Base-by-base conservation (phyloP, 352 stramenopile species). In the Phytopythium aichiense region DNA sequence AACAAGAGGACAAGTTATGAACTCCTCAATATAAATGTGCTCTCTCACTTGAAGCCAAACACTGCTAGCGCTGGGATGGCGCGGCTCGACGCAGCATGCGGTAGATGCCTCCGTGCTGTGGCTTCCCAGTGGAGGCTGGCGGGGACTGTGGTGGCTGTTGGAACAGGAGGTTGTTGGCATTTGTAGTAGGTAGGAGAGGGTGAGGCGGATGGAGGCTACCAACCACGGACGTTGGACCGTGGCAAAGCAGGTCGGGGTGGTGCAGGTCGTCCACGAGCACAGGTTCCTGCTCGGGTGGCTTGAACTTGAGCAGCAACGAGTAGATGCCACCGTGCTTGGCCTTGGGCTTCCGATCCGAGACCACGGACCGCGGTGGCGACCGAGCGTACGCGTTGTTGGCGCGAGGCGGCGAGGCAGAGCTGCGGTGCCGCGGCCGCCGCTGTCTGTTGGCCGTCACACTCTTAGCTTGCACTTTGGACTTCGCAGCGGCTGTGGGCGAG, bases 261-360 rank as follows among this genome's bases (percentile, higher is more conserved):
- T 56, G 64, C 52, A 77, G 68, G 56, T 88, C 76, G 46, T 87
- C 72, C 9, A 91, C 58, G 6, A 91, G 74, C n/a, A 77, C 59
- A 2, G 82, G 71, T 42, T 86, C 77, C 37, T 85, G 67, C 56
- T 81, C 74, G 18, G 60, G 52, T 16, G 67, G 49, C 57, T 71
- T 73, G 60, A 87, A 85, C 67, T 89, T 87, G 25, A 93, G 67
- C 45, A 93, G 58, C 40, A 93, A 60, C 46, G 84, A 85, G 65
- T 93, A 93, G 52, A 93, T 91, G 3, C 84, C 84, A 15, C 84
- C 84, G 48, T 93, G 84, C 18, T 82, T 88, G 25, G 76, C 63
- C 57, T 92, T 90, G 15, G 65, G 60, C 61, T 81, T 77, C 7
- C 71, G 60, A 33, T 81, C 76, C 2, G 72, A 50, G 23, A 68